Conservation (phyloP, 306 rosid species). For the Boehmeria nivea region DNA sequence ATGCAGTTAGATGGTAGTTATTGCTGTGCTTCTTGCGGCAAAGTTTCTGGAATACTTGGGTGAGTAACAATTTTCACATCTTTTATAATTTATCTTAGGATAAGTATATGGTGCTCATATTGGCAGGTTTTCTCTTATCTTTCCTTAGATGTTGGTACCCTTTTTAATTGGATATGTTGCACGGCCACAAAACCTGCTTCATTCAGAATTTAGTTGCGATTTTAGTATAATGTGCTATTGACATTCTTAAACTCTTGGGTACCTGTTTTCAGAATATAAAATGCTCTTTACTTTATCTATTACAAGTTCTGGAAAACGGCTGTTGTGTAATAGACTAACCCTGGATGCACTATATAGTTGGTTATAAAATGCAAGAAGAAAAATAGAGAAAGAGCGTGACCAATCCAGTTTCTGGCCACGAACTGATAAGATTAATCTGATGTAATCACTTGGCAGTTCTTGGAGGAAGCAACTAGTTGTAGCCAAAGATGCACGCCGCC, state of each 20-base stretch:
- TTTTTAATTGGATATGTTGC: neutral
- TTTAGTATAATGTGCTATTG: neutral
- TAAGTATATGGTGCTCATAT: neutral
- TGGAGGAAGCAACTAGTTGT: conserved; percentile 93
- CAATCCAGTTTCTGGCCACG: conserved; percentile 3
- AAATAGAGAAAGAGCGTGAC: neutral
- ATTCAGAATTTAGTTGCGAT: neutral
- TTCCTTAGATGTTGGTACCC: neutral
- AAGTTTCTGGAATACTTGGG: conserved; percentile 97
- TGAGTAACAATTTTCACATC: conserved; percentile 39
- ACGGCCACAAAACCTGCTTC: neutral
- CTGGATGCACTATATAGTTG: neutral
- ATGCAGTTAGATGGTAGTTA: conserved; percentile 99
- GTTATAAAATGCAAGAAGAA: neutral
- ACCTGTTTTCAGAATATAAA: too few species aligned
- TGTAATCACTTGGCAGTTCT: conserved; percentile 44
- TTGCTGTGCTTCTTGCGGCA: conserved; percentile 98
- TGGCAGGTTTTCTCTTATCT: conserved; percentile 4
- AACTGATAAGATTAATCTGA: conserved; percentile 26
- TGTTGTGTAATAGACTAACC: neutral
- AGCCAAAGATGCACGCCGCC: conserved; percentile 96
- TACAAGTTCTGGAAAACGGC: too few species aligned
- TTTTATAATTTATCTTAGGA: neutral
- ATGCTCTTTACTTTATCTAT: too few species aligned
- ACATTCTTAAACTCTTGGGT: too few species aligned